Percentiles rank a stretch among this genome's conserved stretches.
Evolutionary conservation across 257 asterid species (phyloP).

Genomic region (Rhazya stricta): DNA sequence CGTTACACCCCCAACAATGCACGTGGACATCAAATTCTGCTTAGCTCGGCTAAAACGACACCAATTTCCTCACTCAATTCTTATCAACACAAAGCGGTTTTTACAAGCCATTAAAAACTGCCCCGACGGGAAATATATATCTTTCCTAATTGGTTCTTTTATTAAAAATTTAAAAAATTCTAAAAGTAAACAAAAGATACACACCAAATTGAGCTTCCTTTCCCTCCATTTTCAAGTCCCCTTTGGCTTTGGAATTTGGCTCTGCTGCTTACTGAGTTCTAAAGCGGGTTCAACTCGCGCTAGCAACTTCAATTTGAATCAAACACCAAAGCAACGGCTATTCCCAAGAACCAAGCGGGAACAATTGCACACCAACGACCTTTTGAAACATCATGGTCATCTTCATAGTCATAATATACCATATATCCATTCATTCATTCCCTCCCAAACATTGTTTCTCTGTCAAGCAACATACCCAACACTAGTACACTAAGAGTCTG

Average conservation of each 20-base stretch:
- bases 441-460: slow-evolving; percentile 49
- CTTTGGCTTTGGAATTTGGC: neutral
- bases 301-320: slow-evolving; percentile 33
- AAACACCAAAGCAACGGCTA: slow-evolving; percentile 31
- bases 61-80: neutral
- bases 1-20: neutral
- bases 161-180: neutral
- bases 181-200: neutral
- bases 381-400: slow-evolving; percentile 51
- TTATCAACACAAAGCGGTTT: neutral
- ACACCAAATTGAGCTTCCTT: slow-evolving; percentile 7
- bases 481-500: slow-evolving; percentile 15
- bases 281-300: slow-evolving; percentile 35
- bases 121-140: neutral
- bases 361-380: slow-evolving; percentile 42
- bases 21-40: neutral
- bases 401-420: slow-evolving; percentile 4
- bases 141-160: neutral
- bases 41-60: neutral
- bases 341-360: slow-evolving; percentile 29
- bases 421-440: slow-evolving; percentile 16
- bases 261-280: slow-evolving; percentile 31
- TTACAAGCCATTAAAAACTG: neutral
- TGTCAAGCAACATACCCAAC: slow-evolving; percentile 18
- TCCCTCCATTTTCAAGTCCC: slow-evolving; percentile 19